Percentiles rank a stretch among this genome's conserved stretches.
Evolutionary conservation across 2,329 filamentous ascomycete species (phyloP).

Genomic region (Tolypocladium paradoxum): DNA sequence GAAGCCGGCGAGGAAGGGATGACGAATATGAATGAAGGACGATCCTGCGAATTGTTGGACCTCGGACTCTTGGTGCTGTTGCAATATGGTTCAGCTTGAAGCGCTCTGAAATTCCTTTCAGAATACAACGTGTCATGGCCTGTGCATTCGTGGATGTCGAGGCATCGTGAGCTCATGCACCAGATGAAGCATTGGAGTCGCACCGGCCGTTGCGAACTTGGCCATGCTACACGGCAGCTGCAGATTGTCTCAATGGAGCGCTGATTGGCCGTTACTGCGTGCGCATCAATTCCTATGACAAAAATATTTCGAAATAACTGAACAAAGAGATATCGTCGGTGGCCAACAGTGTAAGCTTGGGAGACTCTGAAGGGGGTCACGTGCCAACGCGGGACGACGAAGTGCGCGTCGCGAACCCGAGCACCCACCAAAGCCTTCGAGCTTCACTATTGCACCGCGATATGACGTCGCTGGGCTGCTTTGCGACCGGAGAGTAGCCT

Average conservation of each 20-base stretch:
- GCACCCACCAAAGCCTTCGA: background rate
- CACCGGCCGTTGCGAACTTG: too few species aligned
- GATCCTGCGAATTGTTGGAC: too few species aligned
- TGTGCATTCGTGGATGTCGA: background rate
- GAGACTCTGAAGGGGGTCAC: background rate
- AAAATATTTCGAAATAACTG: background rate
- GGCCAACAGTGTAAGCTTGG: too few species aligned
- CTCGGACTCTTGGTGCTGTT: background rate
- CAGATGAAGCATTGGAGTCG: background rate
- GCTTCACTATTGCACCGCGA: background rate
- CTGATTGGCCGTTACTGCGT: background rate
- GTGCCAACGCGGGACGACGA: background rate
- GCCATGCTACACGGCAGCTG: too few species aligned
- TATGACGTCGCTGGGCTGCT: background rate
- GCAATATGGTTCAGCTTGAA: background rate
- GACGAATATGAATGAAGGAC: background rate
- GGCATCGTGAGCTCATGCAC: too few species aligned
- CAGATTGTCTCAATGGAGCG: background rate
- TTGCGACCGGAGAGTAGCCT: background rate
- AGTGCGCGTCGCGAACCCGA: background rate
- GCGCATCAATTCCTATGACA: background rate
- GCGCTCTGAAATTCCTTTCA: background rate
- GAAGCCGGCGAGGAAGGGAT: constrained; percentile 12
- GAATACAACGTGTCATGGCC: background rate
- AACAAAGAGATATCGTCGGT: background rate